Conservation (phyloP, 306 rosid genomes). For the Castanopsis chinensis region DNA sequence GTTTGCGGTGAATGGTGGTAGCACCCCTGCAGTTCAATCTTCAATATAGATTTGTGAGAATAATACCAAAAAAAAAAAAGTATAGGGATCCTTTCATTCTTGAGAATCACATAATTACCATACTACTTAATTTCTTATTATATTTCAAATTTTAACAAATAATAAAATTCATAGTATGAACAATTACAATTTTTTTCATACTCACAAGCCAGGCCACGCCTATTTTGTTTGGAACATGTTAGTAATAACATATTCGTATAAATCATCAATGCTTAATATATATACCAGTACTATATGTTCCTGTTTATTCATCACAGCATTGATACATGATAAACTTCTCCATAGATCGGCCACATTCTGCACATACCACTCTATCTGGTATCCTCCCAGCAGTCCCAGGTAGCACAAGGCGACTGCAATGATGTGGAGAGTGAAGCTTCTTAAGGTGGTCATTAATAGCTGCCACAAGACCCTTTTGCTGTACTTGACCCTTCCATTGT, state of each 20-base stretch:
- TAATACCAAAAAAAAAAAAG: no score
- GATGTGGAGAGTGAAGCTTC: slow-evolving; percentile 13
- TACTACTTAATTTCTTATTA: no score
- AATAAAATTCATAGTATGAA: no score
- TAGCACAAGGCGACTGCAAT: slow-evolving; percentile 25
- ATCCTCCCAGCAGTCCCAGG: slow-evolving; percentile 25
- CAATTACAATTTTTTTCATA: no score
- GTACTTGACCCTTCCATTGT: neutral
- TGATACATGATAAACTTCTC: slow-evolving; percentile 30
- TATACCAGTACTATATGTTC: neutral
- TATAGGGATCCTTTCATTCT: no score
- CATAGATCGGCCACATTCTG: slow-evolving; percentile 28
- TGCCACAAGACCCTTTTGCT: neutral
- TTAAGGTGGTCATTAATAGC: slow-evolving; percentile 3
- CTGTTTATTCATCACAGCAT: slow-evolving; percentile 22
- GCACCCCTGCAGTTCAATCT: no score
- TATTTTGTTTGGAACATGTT: neutral
- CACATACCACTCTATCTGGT: slow-evolving; percentile 25
- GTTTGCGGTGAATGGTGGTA: no score
- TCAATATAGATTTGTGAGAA: no score
- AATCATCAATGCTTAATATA: no score
- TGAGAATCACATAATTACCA: no score
- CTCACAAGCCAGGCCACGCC: no score
- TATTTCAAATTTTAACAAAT: no score
- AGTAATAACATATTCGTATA: neutral